Evolutionary conservation across 352 stramenopile species (phyloP).

Genomic region (Pythium grandisporangium): DNA sequence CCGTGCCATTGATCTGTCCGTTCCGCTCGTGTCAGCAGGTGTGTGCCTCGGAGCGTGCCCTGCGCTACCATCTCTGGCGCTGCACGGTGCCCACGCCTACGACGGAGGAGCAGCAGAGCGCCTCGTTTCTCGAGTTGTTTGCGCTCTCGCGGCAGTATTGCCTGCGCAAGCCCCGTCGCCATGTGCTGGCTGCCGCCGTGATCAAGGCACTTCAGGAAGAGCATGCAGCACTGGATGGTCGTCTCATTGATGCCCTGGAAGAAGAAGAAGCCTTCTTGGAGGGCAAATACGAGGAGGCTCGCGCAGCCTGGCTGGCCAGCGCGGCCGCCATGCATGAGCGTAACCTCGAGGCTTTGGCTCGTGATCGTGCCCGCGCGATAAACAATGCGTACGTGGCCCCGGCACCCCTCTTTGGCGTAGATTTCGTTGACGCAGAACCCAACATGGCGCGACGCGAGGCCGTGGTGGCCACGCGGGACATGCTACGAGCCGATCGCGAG

Average conservation of each 20-base stretch:
- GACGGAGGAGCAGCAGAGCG: conserved; percentile 37
- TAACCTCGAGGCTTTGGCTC: conserved; percentile 16
- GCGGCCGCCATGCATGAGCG: conserved; percentile 28
- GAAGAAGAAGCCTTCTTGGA: conserved; percentile 64
- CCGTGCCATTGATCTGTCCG: conserved; percentile 62
- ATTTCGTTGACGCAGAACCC: conserved; percentile 53
- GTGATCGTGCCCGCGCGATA: conserved; percentile 15
- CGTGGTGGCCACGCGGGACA: conserved; percentile 31
- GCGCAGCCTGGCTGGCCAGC: conserved; percentile 26
- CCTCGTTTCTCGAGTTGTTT: conserved; percentile 69
- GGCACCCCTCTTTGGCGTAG: conserved; percentile 33
- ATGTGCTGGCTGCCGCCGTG: conserved; percentile 15
- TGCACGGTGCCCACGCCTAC: conserved; percentile 48
- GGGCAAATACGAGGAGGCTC: conserved; percentile 46
- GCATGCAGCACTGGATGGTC: conserved; percentile 8
- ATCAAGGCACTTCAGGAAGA: conserved; percentile 11
- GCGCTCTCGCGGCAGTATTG: conserved; percentile 68
- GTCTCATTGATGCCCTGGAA: conserved; percentile 10
- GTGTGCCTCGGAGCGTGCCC: conserved; percentile 49
- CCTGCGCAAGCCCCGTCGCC: conserved; percentile 51
- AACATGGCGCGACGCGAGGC: conserved; percentile 56
- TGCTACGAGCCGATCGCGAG: conserved; percentile 45
- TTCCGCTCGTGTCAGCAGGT: conserved; percentile 59
- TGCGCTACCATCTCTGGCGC: conserved; percentile 73
- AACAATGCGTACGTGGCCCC: conserved; percentile 35